Percentiles rank a stretch among this genome's conserved stretches.
These are phyloP conservation scores for Diaporthe aspalathi DNA, from an alignment of 2,329 filamentous ascomycete genomes.

Conservation along the genomic window DNA sequence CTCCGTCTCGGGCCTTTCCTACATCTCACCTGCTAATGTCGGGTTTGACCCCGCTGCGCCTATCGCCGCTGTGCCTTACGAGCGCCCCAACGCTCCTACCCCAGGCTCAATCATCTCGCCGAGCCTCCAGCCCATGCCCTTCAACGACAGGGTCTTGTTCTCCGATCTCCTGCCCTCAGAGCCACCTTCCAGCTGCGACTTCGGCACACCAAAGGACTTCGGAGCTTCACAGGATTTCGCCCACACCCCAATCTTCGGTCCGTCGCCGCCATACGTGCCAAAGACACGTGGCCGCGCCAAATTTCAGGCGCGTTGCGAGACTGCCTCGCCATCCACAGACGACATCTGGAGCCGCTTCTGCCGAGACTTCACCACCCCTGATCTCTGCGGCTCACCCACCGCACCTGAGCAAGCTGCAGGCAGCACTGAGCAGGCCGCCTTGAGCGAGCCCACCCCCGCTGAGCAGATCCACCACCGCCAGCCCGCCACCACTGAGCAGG, in stretches of 20 bases:
- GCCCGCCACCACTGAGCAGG: background rate
- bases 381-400: background rate
- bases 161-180: conserved; percentile 17
- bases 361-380: conserved; percentile 13
- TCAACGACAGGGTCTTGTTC: background rate
- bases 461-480: background rate
- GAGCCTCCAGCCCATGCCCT: background rate
- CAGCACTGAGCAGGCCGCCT: background rate
- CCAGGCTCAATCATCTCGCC: conserved; percentile 2
- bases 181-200: conserved; percentile 33
- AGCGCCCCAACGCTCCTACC: conserved; percentile 23
- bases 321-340: conserved; percentile 23
- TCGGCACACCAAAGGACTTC: conserved; percentile 28
- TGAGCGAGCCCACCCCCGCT: background rate
- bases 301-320: conserved; percentile 32
- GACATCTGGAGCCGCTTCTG: conserved; percentile 20
- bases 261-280: conserved; percentile 27
- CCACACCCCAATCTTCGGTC: conserved; percentile 23
- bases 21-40: conserved; percentile 32
- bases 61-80: conserved; percentile 2
- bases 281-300: conserved; percentile 28
- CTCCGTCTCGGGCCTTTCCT: conserved; percentile 19
- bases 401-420: conserved; percentile 1
- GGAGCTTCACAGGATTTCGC: conserved; percentile 22
- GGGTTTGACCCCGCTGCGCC: conserved; percentile 9